Percentiles rank a stretch among this genome's conserved stretches.
phyloP scores from a whole-genome alignment of 2,329 filamentous ascomycete genomes.

The Endoconidiophora laricicola region DNA sequence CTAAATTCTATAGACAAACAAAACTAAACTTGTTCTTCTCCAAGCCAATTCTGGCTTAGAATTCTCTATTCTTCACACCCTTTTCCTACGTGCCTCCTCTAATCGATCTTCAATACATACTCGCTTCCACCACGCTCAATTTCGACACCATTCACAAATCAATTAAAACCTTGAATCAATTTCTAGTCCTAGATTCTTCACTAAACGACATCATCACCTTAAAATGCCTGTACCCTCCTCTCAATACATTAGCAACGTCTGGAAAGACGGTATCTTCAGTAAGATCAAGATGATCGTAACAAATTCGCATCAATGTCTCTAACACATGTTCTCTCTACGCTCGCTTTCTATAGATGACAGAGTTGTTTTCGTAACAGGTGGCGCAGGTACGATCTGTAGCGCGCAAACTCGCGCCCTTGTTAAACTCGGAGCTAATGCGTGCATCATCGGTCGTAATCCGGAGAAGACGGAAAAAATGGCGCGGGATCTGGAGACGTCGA shows the following conservation, averaged over 20 bases:
- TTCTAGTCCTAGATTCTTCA: too few relatives aligned
- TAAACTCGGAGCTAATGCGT: constrained; percentile 79
- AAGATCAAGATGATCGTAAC: constrained; percentile 16
- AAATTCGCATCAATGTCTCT: too few relatives aligned
- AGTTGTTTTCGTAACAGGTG: constrained; percentile 89
- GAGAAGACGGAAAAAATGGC: constrained; percentile 75
- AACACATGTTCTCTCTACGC: neutral
- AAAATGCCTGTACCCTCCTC: constrained; percentile 53
- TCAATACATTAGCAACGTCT: constrained; percentile 65
- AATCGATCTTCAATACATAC: too few relatives aligned
- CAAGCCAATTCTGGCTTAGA: too few relatives aligned
- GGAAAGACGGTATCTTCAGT: constrained; percentile 82
- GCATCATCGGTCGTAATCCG: constrained; percentile 78
- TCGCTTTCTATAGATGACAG: constrained; percentile 45
- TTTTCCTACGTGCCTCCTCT: too few relatives aligned
- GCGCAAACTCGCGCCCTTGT: constrained; percentile 87
- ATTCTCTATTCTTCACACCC: too few relatives aligned
- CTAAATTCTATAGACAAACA: too few relatives aligned
- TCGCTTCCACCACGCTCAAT: too few relatives aligned
- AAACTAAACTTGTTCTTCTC: too few relatives aligned
- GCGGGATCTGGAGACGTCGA: constrained; percentile 62
- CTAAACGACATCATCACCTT: too few relatives aligned
- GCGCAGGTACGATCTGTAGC: constrained; percentile 84
- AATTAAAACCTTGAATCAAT: too few relatives aligned
- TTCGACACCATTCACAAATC: too few relatives aligned